Conservation (phyloP, 2,329 filamentous ascomycete genomes). For the Ophiocordyceps robertsii region DNA sequence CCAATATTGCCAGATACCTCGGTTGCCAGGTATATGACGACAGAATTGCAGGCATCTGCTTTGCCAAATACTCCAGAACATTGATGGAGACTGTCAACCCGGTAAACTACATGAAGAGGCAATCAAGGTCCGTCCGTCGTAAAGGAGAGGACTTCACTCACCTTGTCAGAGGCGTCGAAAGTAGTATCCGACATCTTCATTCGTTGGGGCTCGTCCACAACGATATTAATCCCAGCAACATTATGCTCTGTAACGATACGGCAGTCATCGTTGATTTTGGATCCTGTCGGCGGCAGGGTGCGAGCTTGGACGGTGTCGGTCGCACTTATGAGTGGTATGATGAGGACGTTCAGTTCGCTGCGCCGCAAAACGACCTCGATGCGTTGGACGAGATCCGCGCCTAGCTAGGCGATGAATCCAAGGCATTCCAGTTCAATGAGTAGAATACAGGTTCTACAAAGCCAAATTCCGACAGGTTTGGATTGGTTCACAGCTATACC, state of each 20-base stretch:
- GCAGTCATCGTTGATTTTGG: slow-evolving; percentile 23
- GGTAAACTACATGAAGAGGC: slow-evolving; percentile 1
- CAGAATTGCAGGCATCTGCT: slow-evolving; percentile 5
- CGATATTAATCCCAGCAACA: slow-evolving; percentile 19
- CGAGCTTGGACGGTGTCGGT: slow-evolving; percentile 3
- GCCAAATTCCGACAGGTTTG: not conserved
- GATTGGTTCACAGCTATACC: not conserved
- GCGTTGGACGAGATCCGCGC: slow-evolving; percentile 4
- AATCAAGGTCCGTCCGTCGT: not conserved
- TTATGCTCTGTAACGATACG: slow-evolving; percentile 17
- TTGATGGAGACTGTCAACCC: slow-evolving; percentile 3
- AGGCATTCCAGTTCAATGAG: slow-evolving; percentile 2
- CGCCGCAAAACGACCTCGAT: slow-evolving; percentile 3
- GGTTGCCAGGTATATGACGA: slow-evolving; percentile 5
- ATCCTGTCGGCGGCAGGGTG: slow-evolving; percentile 11
- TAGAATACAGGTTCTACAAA: not conserved
- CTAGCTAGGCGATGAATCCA: slow-evolving; percentile 2
- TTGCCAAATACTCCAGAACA: slow-evolving; percentile 4
- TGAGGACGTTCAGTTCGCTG: not conserved
- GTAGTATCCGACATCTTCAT: slow-evolving; percentile 19
- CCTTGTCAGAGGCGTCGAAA: slow-evolving; percentile 4
- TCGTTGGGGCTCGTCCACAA: slow-evolving; percentile 20
- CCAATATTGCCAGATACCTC: slow-evolving; percentile 6
- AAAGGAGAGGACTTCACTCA: not conserved
- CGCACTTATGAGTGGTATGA: slow-evolving; percentile 5